Evolutionary conservation across 768 basidiomycete species (phyloP).

Genomic region (Tylopilus subfusipes): DNA sequence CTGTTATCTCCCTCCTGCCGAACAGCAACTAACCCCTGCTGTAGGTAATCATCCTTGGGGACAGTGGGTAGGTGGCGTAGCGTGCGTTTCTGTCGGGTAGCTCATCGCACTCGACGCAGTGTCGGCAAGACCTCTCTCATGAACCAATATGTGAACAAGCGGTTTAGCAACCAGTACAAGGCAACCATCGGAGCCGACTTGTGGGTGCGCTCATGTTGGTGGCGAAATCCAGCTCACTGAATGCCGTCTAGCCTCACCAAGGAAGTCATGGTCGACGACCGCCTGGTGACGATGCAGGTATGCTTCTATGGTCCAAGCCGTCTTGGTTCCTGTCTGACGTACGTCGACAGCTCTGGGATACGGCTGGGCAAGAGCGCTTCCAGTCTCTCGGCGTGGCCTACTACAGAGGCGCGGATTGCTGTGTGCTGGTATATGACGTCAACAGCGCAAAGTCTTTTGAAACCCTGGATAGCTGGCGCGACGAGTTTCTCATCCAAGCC

Average conservation of each 20-base stretch:
- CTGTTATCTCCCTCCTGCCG: slow-evolving; percentile 4
- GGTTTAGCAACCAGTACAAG: slow-evolving; percentile 99
- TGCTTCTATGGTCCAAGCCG: slow-evolving; percentile 14
- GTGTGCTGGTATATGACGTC: slow-evolving; percentile 98
- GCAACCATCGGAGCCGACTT: slow-evolving; percentile 98
- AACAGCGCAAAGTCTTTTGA: slow-evolving; percentile 99
- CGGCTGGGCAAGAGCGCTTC: slow-evolving; percentile 99
- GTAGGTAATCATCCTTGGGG: slow-evolving; percentile 98
- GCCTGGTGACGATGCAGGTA: slow-evolving; percentile 98
- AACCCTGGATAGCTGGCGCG: slow-evolving; percentile 97
- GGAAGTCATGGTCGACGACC: slow-evolving; percentile 98
- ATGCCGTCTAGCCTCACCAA: slow-evolving; percentile 72
- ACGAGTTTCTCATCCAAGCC: slow-evolving; percentile 98
- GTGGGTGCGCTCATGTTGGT: slow-evolving; percentile 45
- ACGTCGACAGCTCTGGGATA: slow-evolving; percentile 90
- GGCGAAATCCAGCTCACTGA: slow-evolving; percentile 1
- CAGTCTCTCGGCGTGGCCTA: slow-evolving; percentile 98
- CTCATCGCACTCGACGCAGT: slow-evolving; percentile 38
- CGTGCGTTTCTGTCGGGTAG: slow-evolving; percentile 2
- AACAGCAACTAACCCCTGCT: slow-evolving; percentile 8
- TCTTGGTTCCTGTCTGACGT: slow-evolving; percentile 1
- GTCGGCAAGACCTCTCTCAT: slow-evolving; percentile 99
- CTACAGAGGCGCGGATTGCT: slow-evolving; percentile 98
- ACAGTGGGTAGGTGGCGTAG: slow-evolving; percentile 71
- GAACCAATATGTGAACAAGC: slow-evolving; percentile 99